Conservation (phyloP, 768 basidiomycete species). For the Boletus reticulatus region DNA sequence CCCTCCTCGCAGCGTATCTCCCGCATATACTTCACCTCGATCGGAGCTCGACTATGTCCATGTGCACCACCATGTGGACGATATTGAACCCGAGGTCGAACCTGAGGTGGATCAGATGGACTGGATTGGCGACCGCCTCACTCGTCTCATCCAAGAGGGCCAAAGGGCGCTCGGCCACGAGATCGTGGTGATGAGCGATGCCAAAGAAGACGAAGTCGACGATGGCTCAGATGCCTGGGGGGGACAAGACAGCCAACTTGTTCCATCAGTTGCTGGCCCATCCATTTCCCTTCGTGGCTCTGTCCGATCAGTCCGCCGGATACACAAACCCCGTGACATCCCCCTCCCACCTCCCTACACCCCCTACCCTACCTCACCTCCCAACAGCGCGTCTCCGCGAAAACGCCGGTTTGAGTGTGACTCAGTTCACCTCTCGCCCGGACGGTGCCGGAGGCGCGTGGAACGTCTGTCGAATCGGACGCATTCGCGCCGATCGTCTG, state of each 20-base stretch:
- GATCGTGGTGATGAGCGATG: slow-evolving; percentile 75
- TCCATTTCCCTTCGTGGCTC: slow-evolving; percentile 29
- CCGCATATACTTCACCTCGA: slow-evolving; percentile 27
- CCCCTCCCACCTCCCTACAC: slow-evolving; percentile 30
- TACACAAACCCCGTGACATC: slow-evolving; percentile 22
- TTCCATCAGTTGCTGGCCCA: not conserved
- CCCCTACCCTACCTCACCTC: slow-evolving; percentile 25
- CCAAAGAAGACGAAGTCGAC: slow-evolving; percentile 71
- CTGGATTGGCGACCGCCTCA: slow-evolving; percentile 55
- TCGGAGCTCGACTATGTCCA: slow-evolving; percentile 45
- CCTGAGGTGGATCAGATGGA: slow-evolving; percentile 37
- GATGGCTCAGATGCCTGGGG: slow-evolving; percentile 77
- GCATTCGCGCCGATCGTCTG: slow-evolving; percentile 15
- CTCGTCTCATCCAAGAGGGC: slow-evolving; percentile 72
- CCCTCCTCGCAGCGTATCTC: slow-evolving; percentile 28
- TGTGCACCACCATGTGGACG: too few relatives aligned
- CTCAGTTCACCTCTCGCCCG: slow-evolving; percentile 21
- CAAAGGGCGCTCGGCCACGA: slow-evolving; percentile 72
- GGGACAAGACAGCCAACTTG: slow-evolving; percentile 35
- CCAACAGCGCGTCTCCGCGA: slow-evolving; percentile 34
- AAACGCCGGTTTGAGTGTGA: slow-evolving; percentile 31
- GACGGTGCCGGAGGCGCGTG: slow-evolving; percentile 4
- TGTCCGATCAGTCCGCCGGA: slow-evolving; percentile 24
- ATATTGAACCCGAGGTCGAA: too few relatives aligned
- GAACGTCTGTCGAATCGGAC: slow-evolving; percentile 35